These are phyloP conservation scores for Pleurotus giganteus DNA, from an alignment of 768 basidiomycete species.

Conservation along the genomic window DNA sequence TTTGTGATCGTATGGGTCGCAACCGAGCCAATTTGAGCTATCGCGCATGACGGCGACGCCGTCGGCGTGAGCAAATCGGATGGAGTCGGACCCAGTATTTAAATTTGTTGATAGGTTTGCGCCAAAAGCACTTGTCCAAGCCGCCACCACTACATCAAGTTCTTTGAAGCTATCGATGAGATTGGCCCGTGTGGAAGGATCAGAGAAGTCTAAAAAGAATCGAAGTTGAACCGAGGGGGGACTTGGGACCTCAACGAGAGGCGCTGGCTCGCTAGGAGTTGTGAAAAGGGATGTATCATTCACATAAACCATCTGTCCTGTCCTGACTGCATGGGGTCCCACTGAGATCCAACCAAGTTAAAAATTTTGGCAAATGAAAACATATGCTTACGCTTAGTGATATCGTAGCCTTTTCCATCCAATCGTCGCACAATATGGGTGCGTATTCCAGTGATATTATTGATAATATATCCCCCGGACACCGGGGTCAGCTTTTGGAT, in stretches of 20 bases:
- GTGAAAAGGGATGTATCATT: constrained; percentile 58
- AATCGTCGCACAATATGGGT: constrained; percentile 75
- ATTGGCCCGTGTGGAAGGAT: constrained; percentile 42
- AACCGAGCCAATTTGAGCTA: constrained; percentile 54
- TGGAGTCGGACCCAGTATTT: constrained; percentile 21
- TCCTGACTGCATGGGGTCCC: constrained; percentile 75
- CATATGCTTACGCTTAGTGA: constrained; percentile 66
- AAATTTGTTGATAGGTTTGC: constrained; percentile 46
- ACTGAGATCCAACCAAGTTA: constrained; percentile 41
- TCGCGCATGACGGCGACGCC: constrained; percentile 59
- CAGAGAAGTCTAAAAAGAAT: constrained; percentile 52
- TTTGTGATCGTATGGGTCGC: constrained; percentile 46
- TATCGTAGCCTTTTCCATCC: constrained; percentile 84
- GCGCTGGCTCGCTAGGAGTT: constrained; percentile 21
- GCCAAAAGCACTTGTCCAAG: constrained; percentile 70
- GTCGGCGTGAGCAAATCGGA: constrained; percentile 47
- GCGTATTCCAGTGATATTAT: constrained; percentile 77
- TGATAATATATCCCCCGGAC: constrained; percentile 69
- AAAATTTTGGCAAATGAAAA: background rate
- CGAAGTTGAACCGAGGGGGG: constrained; percentile 53
- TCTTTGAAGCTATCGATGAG: constrained; percentile 29
- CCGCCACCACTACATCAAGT: constrained; percentile 52
- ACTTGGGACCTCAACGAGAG: constrained; percentile 14
- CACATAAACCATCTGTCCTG: constrained; percentile 81
- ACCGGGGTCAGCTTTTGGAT: constrained; percentile 60